Percentiles rank a stretch among this genome's conserved stretches.
Conservation (phyloP, 75 land plant genomes). For the Azolla pinnata region DNA sequence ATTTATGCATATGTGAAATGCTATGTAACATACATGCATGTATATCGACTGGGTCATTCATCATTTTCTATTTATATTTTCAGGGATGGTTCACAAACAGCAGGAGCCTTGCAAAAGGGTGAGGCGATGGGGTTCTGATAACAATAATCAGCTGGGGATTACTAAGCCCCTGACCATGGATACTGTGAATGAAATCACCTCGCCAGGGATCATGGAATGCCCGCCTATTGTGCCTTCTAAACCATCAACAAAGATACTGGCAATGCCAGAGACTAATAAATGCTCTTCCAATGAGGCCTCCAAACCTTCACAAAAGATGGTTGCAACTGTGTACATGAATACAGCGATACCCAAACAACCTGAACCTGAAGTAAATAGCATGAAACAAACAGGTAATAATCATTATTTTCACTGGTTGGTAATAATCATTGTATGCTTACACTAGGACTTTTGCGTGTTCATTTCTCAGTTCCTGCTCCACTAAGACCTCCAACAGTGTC, state of each 20-base stretch:
- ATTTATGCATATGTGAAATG: too few relatives aligned
- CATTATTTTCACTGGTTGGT: neutral
- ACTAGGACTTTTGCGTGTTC: neutral
- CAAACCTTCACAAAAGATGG: too few relatives aligned
- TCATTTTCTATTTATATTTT: neutral
- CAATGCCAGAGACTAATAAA: neutral
- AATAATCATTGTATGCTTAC: neutral
- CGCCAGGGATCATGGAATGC: conserved; percentile 9
- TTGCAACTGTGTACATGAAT: too few relatives aligned
- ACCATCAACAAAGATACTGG: conserved; percentile 17
- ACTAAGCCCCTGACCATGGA: conserved; percentile 26
- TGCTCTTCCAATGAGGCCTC: conserved; percentile 10
- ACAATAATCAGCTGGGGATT: conserved; percentile 15
- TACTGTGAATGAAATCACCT: conserved; percentile 10
- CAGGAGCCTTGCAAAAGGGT: conserved; percentile 49
- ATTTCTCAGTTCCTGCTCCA: conserved; percentile 76
- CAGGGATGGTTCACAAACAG: conserved; percentile 16
- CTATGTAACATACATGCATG: too few relatives aligned
- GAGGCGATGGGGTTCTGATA: conserved; percentile 52
- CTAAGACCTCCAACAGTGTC: conserved; percentile 54
- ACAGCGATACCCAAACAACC: too few relatives aligned
- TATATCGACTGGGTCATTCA: too few relatives aligned
- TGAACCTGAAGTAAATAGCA: conserved; percentile 40
- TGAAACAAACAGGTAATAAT: conserved; percentile 10
- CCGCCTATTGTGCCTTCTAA: conserved; percentile 14